Percentiles rank a stretch among this genome's conserved stretches.
These are phyloP conservation scores for Scheffersomyces parashehatae DNA, from an alignment of 1,139 yeast genomes.

Conservation along the genomic window DNA sequence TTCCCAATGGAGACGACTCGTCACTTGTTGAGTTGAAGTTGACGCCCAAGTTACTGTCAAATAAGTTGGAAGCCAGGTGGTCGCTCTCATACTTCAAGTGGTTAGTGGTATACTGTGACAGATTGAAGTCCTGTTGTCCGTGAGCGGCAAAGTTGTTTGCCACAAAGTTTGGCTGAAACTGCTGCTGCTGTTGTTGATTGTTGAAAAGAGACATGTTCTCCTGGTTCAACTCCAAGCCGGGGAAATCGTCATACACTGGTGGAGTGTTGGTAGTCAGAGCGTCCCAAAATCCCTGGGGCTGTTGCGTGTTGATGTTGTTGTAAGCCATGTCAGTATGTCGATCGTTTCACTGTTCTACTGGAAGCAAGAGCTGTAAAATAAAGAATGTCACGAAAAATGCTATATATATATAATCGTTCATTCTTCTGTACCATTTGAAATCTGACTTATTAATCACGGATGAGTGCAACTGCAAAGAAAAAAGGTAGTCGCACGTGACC, in stretches of 20 bases:
- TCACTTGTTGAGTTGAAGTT: background rate
- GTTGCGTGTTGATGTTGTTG: background rate
- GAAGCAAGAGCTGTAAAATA: too few species aligned
- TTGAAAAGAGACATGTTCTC: constrained; percentile 7
- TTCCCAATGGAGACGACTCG: background rate
- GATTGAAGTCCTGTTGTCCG: background rate
- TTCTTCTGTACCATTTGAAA: too few species aligned
- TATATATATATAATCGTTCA: too few species aligned
- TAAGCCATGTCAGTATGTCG: background rate
- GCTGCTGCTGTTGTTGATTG: background rate
- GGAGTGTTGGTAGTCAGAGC: background rate
- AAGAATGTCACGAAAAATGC: too few species aligned
- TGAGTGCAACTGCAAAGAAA: too few species aligned
- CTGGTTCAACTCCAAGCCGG: constrained; percentile 5
- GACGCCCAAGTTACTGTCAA: background rate
- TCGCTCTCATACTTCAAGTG: background rate
- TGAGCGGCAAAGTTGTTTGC: background rate
- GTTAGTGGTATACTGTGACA: background rate
- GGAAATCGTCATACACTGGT: constrained; percentile 2
- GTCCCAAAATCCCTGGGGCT: background rate
- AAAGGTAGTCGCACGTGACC: too few species aligned
- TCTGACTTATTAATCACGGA: too few species aligned
- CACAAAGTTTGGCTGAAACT: background rate
- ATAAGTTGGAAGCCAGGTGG: background rate
- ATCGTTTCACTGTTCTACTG: too few species aligned